A percentile compares a stretch with the other conserved stretches of the same genome.
Evolutionary conservation across 768 basidiomycete species (phyloP).

Genomic region (Leccinum incarnatum): DNA sequence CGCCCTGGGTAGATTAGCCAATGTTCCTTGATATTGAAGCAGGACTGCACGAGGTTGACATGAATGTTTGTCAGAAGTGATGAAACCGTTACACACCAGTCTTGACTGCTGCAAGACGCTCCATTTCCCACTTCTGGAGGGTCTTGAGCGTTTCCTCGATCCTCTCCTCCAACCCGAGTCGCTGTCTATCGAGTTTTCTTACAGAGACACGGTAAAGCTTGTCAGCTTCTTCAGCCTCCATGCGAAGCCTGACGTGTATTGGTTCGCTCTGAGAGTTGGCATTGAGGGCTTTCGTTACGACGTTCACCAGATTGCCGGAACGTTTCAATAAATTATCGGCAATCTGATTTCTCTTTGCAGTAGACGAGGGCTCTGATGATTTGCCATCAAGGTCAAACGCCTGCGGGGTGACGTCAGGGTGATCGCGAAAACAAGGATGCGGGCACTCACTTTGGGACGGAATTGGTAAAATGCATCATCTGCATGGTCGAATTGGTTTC

Average conservation of each 20-base stretch:
- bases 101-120: slow-evolving; percentile 80
- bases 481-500: slow-evolving; percentile 75
- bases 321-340: slow-evolving; percentile 64
- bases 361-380: slow-evolving; percentile 18
- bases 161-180: slow-evolving; percentile 82
- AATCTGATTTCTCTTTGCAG: slow-evolving; percentile 34
- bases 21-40: slow-evolving; percentile 81
- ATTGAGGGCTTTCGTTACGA: slow-evolving; percentile 71
- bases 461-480: slow-evolving; percentile 49
- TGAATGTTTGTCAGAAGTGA: background rate
- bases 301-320: slow-evolving; percentile 63
- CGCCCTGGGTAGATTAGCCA: slow-evolving; percentile 68
- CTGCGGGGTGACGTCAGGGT: slow-evolving; percentile 18
- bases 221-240: slow-evolving; percentile 82
- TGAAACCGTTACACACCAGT: slow-evolving; percentile 49
- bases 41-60: slow-evolving; percentile 48
- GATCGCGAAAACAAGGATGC: slow-evolving; percentile 19
- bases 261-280: slow-evolving; percentile 53
- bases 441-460: slow-evolving; percentile 60
- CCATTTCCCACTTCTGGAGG: slow-evolving; percentile 83
- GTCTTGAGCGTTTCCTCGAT: slow-evolving; percentile 80
- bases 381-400: slow-evolving; percentile 32
- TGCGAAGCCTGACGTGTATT: slow-evolving; percentile 62
- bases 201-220: slow-evolving; percentile 74
- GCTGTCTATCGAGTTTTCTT: slow-evolving; percentile 78